Base-by-base conservation (phyloP, 257 asterid genomes). In the Knoxia roxburghii region DNA sequence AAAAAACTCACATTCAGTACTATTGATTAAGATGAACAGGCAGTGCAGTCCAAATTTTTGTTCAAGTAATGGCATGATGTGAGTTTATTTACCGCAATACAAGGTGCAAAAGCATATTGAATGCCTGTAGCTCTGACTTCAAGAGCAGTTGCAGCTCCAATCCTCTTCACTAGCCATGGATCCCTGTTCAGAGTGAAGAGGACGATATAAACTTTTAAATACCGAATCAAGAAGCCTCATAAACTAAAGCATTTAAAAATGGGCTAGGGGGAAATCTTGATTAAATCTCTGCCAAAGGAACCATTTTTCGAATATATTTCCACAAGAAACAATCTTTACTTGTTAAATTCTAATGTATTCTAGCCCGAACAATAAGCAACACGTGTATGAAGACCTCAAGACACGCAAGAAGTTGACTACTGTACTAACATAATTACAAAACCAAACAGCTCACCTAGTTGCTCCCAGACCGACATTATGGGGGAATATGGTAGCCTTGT, bases 61-160 rank as follows among this genome's bases (percentile, higher is more conserved):
- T 41, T 11, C 4, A 41, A 41, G 9, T 11, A 41, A 3, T 41
- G 46, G 46, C 1, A 11, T 37, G 11, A 1, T 41, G 46, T 11
- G 46, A 41, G 1, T 41, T 41, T 54, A 24, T 39, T 52, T 84
- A 86, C 94, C 82, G 94, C 94, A n/a, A 86, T 77, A 68, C 94
- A 86, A 56, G 94, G 94, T 20, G 94, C 86, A 53, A 86, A 86
- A 53, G 73, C 82, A 54, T 86, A 86, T 24, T 70, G 85, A 67
- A 86, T 86, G 57, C 94, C 94, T 0, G 94, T 86, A 12, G 94
- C 90, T 73, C 90, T 79, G 39, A 80, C 82, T 84, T 86, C 94
- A 52, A 82, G 94, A 30, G 94, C 94, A 56, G 94, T 86, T 37
- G 94, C 94, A 64, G 87, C 88, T 21, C 94, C 90, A 64, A 84